A percentile compares a stretch with the other conserved stretches of the same genome.
Conservation (phyloP, 345 rosid genomes). For the Cardamine resedifolia region DNA sequence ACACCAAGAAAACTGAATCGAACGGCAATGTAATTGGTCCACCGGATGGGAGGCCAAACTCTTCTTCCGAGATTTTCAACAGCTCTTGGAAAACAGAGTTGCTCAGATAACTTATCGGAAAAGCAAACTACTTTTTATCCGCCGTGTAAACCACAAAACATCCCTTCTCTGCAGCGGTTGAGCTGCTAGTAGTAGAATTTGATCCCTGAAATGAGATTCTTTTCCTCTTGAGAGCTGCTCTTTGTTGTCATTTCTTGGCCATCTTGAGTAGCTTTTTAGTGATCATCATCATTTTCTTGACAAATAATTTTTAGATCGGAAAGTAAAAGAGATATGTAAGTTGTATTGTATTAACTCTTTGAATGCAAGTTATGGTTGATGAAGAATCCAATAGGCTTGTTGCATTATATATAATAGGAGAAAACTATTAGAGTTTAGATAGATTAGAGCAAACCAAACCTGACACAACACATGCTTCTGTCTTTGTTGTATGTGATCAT, state of each 20-base stretch:
- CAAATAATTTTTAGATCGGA: neutral
- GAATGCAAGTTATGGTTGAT: neutral
- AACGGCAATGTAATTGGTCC: neutral
- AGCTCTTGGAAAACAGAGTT: slow-evolving; percentile 32
- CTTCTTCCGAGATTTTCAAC: slow-evolving; percentile 42
- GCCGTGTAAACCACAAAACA: slow-evolving; percentile 40
- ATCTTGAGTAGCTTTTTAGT: neutral
- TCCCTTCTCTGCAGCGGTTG: neutral
- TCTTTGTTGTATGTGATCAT: neutral
- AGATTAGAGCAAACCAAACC: neutral
- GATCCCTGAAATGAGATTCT: slow-evolving; percentile 2
- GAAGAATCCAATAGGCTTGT: neutral
- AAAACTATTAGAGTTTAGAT: neutral
- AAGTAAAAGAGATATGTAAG: neutral
- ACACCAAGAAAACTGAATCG: neutral
- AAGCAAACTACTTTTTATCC: neutral
- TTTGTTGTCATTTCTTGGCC: slow-evolving; percentile 19
- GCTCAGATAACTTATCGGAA: slow-evolving; percentile 24
- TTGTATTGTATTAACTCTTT: neutral
- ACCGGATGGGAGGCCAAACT: slow-evolving; percentile 26
- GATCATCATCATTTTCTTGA: neutral
- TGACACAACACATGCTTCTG: neutral
- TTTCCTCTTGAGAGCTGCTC: slow-evolving; percentile 11
- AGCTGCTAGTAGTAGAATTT: neutral
- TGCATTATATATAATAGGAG: slow-evolving; percentile 10